Conservation (phyloP, 306 rosid genomes). For the Cucurbita moschata region DNA sequence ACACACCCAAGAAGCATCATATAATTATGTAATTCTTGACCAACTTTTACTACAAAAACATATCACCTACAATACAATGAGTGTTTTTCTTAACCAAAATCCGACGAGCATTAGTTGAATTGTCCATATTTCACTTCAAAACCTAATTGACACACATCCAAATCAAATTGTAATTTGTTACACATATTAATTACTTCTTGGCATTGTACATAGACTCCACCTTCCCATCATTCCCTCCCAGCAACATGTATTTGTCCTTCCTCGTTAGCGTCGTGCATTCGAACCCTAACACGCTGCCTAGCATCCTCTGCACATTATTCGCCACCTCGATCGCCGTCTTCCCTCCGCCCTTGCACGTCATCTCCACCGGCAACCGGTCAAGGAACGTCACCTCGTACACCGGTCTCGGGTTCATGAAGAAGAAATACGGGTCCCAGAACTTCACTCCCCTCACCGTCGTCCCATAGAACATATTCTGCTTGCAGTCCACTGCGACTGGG, state of each 20-base stretch:
- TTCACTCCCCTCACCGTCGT: constrained; percentile 86
- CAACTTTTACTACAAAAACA: background rate
- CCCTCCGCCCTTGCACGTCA: constrained; percentile 66
- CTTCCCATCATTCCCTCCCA: constrained; percentile 94
- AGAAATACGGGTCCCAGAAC: constrained; percentile 90
- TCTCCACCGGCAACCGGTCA: constrained; percentile 55
- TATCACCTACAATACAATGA: background rate
- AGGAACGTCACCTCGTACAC: constrained; percentile 55
- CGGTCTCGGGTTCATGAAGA: constrained; percentile 97
- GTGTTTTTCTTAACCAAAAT: background rate
- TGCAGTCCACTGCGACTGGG: constrained; percentile 79
- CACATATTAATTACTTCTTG: constrained; percentile 27
- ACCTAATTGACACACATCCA: too few species aligned
- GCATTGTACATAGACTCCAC: constrained; percentile 59
- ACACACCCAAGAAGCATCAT: too few species aligned
- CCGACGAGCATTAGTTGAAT: background rate
- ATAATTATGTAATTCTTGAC: too few species aligned
- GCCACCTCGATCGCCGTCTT: constrained; percentile 89
- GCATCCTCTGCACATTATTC: constrained; percentile 75
- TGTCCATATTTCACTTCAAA: too few species aligned
- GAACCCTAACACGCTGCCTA: constrained; percentile 64
- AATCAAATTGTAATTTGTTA: background rate
- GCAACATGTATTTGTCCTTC: constrained; percentile 74
- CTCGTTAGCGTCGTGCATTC: constrained; percentile 77
- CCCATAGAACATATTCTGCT: constrained; percentile 73